phyloP scores from a whole-genome alignment of 345 rosid genomes.

The Gossypium mustelinum region DNA sequence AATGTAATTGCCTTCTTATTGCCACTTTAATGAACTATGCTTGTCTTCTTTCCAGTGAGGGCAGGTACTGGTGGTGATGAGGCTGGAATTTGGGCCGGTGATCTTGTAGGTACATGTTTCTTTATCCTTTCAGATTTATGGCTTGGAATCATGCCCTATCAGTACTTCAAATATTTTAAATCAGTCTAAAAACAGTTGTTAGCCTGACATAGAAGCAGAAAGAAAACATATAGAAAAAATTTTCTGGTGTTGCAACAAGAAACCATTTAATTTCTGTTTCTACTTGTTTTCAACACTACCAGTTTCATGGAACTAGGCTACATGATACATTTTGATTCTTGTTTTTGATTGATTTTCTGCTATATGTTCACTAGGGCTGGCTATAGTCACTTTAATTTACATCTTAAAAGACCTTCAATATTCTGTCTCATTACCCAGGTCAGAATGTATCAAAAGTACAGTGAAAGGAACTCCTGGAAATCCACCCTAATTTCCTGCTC shows the following conservation, averaged over 20 bases:
- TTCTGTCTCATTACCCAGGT: slow-evolving; percentile 39
- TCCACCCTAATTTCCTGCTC: slow-evolving; percentile 60
- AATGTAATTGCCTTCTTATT: background rate
- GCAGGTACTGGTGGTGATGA: slow-evolving; percentile 99
- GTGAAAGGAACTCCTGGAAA: slow-evolving; percentile 82
- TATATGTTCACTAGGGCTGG: background rate
- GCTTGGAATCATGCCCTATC: slow-evolving; percentile 16
- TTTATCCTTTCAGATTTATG: slow-evolving; percentile 32
- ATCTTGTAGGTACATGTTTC: slow-evolving; percentile 99
- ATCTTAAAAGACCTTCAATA: slow-evolving; percentile 18
- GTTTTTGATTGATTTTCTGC: background rate
- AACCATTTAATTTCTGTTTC: slow-evolving; percentile 1
- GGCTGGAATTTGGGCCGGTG: slow-evolving; percentile 99
- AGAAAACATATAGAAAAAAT: background rate
- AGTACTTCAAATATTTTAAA: slow-evolving; percentile 5
- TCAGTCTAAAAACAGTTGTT: background rate
- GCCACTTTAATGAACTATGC: slow-evolving; percentile 11
- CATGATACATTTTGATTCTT: background rate
- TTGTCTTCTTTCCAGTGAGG: slow-evolving; percentile 57
- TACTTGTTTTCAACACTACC: background rate
- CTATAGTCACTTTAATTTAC: slow-evolving; percentile 2
- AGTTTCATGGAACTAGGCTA: slow-evolving; percentile 1
- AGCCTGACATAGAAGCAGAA: background rate
- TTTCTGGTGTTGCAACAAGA: slow-evolving; percentile 8
- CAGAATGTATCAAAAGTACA: slow-evolving; percentile 84